Evolutionary conservation across 352 stramenopile species (phyloP), one percentile per base, ranked within the genome.

Genomic region (Pythium brachiatum): DNA sequence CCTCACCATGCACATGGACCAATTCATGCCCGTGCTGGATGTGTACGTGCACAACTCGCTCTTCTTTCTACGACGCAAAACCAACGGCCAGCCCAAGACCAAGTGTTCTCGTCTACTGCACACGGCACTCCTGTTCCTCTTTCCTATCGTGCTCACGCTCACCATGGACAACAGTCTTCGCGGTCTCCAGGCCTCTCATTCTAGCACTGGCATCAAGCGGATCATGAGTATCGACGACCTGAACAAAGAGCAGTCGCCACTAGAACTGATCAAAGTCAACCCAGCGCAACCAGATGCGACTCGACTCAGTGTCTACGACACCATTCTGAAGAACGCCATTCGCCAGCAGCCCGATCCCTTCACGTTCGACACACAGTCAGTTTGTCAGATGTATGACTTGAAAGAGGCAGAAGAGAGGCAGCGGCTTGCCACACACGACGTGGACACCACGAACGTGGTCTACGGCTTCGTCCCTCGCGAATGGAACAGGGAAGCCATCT

Each of bases 11-110:
- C 68, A 73, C 58, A 63, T 75, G 48, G 66, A 68, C 53, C 72
- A 70, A 16, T 68, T 86, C 47, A 54, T 76, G 31, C 69, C 76
- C 4, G 61, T 72, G 38, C 72, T 80, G 41, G 50, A 71, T 6
- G 73, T 83, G 18, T 83, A 80, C 57, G 53, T 86, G 3, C 70
- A 86, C 70, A 86, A 86, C 60, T 11, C 64, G 48, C 56, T 83
- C 9, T 83, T 62, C 65, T 73, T 80, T 64, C 31, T 74, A n/a
- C 50, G 61, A 12, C 26, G 53, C 50, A 21, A 62, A 36, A 26
- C 56, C 47, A 36, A 41, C 54, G 23, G 56, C 29, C 21, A 56
- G 66, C 65, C 38, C 57, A 46, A 41, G 70, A 15, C 20, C 41
- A 58, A 56, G 38, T 18, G 51, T n/a, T 57, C 50, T 3, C 50